A percentile compares a stretch with the other conserved stretches of the same genome.
phyloP scores from a whole-genome alignment of 306 rosid species.

The Vigna angularis region DNA sequence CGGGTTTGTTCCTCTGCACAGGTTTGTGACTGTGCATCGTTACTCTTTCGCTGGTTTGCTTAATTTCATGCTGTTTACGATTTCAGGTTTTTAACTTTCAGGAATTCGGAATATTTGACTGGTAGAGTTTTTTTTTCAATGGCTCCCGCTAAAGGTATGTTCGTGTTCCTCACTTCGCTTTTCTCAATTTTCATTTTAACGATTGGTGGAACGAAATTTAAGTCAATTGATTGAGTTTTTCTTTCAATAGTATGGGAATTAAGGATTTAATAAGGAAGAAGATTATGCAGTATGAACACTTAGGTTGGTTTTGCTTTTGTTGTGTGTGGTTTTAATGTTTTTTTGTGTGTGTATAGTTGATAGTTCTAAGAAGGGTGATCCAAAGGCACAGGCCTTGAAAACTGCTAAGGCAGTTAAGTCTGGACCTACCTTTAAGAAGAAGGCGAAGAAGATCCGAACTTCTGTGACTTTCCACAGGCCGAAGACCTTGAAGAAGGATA shows the following conservation, averaged over 20 bases:
- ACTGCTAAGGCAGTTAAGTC: constrained; percentile 69
- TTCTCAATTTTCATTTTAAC: not conserved
- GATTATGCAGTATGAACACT: too few species aligned
- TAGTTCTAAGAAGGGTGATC: constrained; percentile 58
- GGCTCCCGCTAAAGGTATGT: constrained; percentile 73
- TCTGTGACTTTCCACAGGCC: constrained; percentile 71
- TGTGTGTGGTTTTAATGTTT: not conserved
- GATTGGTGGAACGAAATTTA: not conserved
- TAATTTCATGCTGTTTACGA: not conserved
- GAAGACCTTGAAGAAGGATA: constrained; percentile 67
- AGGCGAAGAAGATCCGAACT: constrained; percentile 64
- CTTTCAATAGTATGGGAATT: not conserved
- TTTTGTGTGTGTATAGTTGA: constrained; percentile 52
- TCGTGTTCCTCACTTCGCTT: not conserved
- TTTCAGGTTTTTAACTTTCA: not conserved
- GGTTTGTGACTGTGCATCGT: constrained; percentile 24
- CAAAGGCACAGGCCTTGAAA: constrained; percentile 70
- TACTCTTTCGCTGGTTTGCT: not conserved
- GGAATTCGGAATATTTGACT: constrained; percentile 33
- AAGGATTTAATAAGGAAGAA: too few species aligned
- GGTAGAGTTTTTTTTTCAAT: constrained; percentile 48
- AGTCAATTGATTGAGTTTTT: not conserved
- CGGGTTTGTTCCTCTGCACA: constrained; percentile 32
- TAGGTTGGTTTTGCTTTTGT: not conserved
- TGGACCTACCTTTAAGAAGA: constrained; percentile 60